Evolutionary conservation across 495 filamentous ascomycete species (phyloP).

Genomic region (Aspergillus cavernicola): DNA sequence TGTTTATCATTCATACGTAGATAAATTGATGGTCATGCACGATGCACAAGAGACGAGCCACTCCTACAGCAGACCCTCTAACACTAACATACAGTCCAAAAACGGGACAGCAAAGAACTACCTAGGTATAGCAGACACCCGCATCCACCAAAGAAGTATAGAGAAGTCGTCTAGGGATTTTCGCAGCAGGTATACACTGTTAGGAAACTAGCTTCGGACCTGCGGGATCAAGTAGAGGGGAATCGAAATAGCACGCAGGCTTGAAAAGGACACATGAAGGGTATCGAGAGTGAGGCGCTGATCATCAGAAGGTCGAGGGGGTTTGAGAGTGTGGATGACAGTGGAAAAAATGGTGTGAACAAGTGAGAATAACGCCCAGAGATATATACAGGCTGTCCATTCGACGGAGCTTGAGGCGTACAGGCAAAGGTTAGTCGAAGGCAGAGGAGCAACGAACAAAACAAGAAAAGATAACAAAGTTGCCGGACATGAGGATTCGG

Average conservation of each 20-base stretch:
- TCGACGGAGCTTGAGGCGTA: conserved; percentile 9
- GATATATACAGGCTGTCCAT: conserved; percentile 23
- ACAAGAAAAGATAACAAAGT: conserved; percentile 6
- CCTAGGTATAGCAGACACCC: conserved; percentile 13
- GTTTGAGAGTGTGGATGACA: background rate
- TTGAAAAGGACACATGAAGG: conserved; percentile 20
- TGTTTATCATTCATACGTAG: background rate
- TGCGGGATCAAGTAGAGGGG: conserved; percentile 21
- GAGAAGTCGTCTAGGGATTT: background rate
- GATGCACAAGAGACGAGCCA: background rate
- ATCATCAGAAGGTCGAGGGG: conserved; percentile 8
- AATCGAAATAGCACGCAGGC: conserved; percentile 14
- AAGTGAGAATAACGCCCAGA: background rate
- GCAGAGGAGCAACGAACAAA: conserved; percentile 4
- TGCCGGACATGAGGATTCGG: too few relatives aligned
- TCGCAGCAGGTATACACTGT: background rate
- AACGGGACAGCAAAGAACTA: background rate
- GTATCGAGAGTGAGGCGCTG: conserved; percentile 25
- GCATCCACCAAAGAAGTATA: conserved; percentile 3
- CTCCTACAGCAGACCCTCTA: background rate
- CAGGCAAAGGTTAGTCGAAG: background rate
- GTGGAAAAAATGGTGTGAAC: background rate
- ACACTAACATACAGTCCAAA: conserved; percentile 9
- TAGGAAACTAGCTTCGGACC: conserved; percentile 27
- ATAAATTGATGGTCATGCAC: too few relatives aligned